A percentile compares a stretch with the other conserved stretches of the same genome.
phyloP scores from a whole-genome alignment of 139 green algal genomes.

The Chlamydomonas sp. region DNA sequence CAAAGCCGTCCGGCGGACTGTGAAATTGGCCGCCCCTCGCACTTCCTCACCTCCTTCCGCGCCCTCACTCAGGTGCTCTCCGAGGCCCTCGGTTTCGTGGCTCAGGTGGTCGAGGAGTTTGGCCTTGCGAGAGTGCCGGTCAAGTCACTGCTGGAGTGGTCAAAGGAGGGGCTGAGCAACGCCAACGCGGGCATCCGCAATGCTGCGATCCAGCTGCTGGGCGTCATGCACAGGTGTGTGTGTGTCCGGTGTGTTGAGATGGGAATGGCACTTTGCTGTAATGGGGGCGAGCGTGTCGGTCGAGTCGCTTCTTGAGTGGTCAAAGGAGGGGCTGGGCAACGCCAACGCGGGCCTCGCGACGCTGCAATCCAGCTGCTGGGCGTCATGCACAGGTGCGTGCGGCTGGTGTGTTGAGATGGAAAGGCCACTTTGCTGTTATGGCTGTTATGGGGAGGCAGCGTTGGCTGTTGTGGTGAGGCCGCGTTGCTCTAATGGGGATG shows the following conservation, averaged over 20 bases:
- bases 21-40: too few relatives aligned
- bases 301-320: constrained; percentile 63
- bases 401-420: too few relatives aligned
- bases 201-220: constrained; percentile 58
- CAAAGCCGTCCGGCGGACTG: background rate
- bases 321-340: constrained; percentile 68
- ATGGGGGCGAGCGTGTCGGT: constrained; percentile 55
- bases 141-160: constrained; percentile 63
- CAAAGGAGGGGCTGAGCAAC: constrained; percentile 68
- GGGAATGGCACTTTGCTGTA: too few relatives aligned
- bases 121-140: constrained; percentile 60
- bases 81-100: constrained; percentile 80
- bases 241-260: too few relatives aligned
- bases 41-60: background rate
- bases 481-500: too few relatives aligned
- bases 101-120: constrained; percentile 75
- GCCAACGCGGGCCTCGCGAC: constrained; percentile 71
- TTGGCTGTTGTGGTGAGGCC: constrained; percentile 63
- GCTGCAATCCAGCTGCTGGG: constrained; percentile 61
- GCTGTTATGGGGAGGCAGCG: constrained; percentile 53
- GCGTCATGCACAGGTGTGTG: constrained; percentile 56
- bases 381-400: constrained; percentile 54
- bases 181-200: constrained; percentile 71
- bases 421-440: too few relatives aligned
- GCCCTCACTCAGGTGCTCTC: constrained; percentile 53